Percentiles rank a stretch among this genome's conserved stretches.
Evolutionary conservation across 1,284 basidiomycete genomes (phyloP).

Genomic region (Retiboletus fuscus): DNA sequence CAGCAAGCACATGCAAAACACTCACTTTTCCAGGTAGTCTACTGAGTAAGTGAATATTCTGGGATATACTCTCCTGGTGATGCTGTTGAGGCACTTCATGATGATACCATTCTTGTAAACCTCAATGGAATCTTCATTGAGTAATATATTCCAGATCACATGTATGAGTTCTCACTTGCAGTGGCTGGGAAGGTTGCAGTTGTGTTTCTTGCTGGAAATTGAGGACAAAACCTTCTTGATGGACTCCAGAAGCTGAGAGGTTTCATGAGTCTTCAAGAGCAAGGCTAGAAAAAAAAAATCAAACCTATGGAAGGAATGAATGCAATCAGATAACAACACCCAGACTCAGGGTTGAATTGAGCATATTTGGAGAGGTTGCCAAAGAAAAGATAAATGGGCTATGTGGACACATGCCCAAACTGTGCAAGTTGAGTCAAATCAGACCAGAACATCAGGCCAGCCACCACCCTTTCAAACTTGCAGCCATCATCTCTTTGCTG

Average conservation of each 20-base stretch:
- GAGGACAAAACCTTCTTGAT: background rate
- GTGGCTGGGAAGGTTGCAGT: background rate
- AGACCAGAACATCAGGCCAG: conserved; percentile 54
- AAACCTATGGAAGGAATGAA: background rate
- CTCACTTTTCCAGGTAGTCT: background rate
- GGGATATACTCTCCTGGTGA: too few species aligned
- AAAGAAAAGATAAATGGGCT: too few species aligned
- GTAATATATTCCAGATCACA: background rate
- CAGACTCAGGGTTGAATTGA: background rate
- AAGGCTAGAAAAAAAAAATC: background rate
- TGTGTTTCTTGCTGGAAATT: background rate
- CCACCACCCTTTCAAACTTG: too few species aligned
- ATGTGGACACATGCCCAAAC: conserved; percentile 50
- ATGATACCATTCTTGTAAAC: background rate
- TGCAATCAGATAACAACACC: background rate
- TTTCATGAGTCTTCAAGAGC: background rate
- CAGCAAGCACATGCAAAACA: background rate
- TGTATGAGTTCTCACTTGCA: background rate
- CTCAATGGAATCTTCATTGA: background rate
- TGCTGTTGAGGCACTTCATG: background rate
- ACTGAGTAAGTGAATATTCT: conserved; percentile 4
- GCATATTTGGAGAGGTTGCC: too few species aligned
- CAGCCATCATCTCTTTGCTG: conserved; percentile 28
- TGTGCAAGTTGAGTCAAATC: conserved; percentile 52
- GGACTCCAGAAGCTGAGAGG: background rate